These are phyloP conservation scores for Fusarium sterilihyphosum DNA, from an alignment of 2,329 filamentous ascomycete species.

Conservation along the genomic window DNA sequence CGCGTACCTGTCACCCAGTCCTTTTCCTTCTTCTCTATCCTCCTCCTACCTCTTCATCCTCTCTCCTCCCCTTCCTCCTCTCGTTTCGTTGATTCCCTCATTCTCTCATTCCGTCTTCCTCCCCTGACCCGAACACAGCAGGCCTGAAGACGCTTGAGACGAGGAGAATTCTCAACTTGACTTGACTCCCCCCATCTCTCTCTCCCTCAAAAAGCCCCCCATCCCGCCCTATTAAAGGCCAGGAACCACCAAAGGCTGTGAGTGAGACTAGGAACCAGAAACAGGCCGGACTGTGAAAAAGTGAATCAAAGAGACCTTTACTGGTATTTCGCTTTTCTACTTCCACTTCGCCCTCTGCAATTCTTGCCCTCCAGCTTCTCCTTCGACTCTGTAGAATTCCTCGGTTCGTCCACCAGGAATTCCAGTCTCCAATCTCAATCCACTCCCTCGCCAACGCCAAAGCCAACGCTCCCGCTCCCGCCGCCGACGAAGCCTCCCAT, in stretches of 20 bases:
- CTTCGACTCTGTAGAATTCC: constrained; percentile 51
- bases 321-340: constrained; percentile 52
- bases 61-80: constrained; percentile 54
- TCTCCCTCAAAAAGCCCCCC: constrained; percentile 10
- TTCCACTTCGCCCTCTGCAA: constrained; percentile 35
- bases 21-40: constrained; percentile 64
- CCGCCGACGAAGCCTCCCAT: constrained; percentile 35
- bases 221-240: constrained; percentile 43
- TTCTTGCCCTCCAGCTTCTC: constrained; percentile 33
- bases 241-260: constrained; percentile 42
- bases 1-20: constrained; percentile 61
- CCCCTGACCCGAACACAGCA: constrained; percentile 56
- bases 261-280: constrained; percentile 41
- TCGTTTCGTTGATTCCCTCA: constrained; percentile 61
- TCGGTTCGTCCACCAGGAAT: constrained; percentile 56
- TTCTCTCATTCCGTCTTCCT: constrained; percentile 58
- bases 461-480: constrained; percentile 19
- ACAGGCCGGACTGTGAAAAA: constrained; percentile 41
- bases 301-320: constrained; percentile 51
- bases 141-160: constrained; percentile 49
- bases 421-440: constrained; percentile 38
- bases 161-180: constrained; percentile 48
- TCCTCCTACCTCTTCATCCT: constrained; percentile 62
- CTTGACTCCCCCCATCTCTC: constrained; percentile 8
- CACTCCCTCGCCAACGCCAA: constrained; percentile 32